Base-by-base conservation (phyloP, 2,329 filamentous ascomycete genomes). In the Penicillium olsonii region DNA sequence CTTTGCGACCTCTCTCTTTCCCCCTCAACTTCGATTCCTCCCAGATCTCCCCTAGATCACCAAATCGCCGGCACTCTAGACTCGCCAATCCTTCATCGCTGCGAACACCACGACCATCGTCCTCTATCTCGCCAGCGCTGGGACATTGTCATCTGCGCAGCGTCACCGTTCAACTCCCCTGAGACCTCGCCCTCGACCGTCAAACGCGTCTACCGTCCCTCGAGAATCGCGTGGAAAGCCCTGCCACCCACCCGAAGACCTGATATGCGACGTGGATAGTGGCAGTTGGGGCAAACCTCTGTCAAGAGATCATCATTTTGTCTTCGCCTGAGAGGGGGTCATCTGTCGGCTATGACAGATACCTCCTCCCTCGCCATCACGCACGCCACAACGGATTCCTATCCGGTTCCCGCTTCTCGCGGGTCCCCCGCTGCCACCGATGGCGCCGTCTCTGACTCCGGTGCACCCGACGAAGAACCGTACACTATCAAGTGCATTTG, bases 401-500 rank as follows among this genome's bases (percentile, higher is more conserved):
- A 69, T 68, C 68, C 75, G 72, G 73, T 75, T 69, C 66, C 73
- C 71, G 72, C 68, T 57, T 64, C 69, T 63, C 65, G 70, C 50
- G 68, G 68, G 60, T 74, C 73, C 55, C 71, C 74, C 52, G 59
- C 67, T 52, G 65, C 65, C 54, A 64, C 65, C 52, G 74, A 75
- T 62, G 72, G 74, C 54, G 64, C 67, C 51, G 61, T 69, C 43
- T 72, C 73, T 46, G 71, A 75, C 60, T 69, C 67, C 43, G 66
- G 66, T 58, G 62, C 64, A 45, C 65, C 68, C 53, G 74, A 75
- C 42, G 74, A 76, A 53, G 74, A 76, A 54, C 74, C 74, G 54
- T 95, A 95, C 72, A 95, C 90, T 52, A 96, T 97, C 77, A 96
- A 95, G 79, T 99, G 94, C 82, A 95, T 97, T 63, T 99, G 94